Base-by-base conservation (phyloP, 2,329 filamentous ascomycete species). In the Xylariaceae sp. region DNA sequence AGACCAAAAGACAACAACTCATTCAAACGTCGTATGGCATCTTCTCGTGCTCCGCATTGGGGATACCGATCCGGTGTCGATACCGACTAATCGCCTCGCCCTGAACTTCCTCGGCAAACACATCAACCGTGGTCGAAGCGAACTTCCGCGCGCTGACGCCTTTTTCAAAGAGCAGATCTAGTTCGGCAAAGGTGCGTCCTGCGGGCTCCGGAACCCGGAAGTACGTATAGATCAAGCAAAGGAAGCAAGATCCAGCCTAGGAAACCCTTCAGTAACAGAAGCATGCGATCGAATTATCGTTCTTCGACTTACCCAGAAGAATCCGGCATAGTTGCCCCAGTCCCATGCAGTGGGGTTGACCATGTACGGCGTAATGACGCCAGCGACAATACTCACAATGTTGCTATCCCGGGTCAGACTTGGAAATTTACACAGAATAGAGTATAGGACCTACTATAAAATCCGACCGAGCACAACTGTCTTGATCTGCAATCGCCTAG, bases 331-430 rank as follows among this genome's bases (percentile, higher is more conserved):
- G 72, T 94, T 94, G 56, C 83, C 79, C 91, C 90, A 96, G 71
- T 95, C 76, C 91, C 92, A 96, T 0, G 84, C 87, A 1, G 77
- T 79, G 0, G 91, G 89, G 72, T 96, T 96, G 40, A 95, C 79
- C 91, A 96, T 96, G 72, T 95, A 95, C 0, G 91, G 91, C 0
- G 89, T 95, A 39, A 96, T 72, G 3, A 95, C 86, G 47, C 84
- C 86, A 67, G 85, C 89, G 63, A 95, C 73, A 61, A 96, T 95
- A 59, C 82, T 86, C 41, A 92, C 87, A 47, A 95, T 75, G 65
- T 94, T 92, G 76, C 80, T 83, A 57, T 56, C 59, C 37, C 47
- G 8, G 26, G 51, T 61, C 44, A 59, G 60, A 37, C 45, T 12
- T 30, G 15, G 22, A 32, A 16, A 6, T 4, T n/a, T 10, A 42